Percentiles rank a stretch among this genome's conserved stretches.
phyloP scores from a whole-genome alignment of 1,284 basidiomycete genomes.

The Boletus calvinii region DNA sequence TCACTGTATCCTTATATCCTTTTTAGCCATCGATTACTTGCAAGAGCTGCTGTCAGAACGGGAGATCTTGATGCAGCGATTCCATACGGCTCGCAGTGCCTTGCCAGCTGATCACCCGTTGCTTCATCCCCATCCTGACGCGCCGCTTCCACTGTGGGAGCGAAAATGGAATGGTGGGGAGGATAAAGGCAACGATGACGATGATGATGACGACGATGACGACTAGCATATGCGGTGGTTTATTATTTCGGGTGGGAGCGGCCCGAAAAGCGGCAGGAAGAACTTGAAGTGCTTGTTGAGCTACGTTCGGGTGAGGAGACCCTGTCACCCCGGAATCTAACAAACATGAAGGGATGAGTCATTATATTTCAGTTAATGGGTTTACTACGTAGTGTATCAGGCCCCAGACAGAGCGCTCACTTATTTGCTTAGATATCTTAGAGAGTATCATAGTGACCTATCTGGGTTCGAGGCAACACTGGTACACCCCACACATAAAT shows the following conservation, averaged over 20 bases:
- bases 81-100: constrained; percentile 55
- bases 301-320: not conserved
- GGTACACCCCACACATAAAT: not conserved
- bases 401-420: not conserved
- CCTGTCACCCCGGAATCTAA: not conserved
- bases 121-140: constrained; percentile 33
- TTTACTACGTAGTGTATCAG: constrained; percentile 12
- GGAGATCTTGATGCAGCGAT: constrained; percentile 51
- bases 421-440: constrained; percentile 24
- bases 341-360: constrained; percentile 7
- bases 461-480: not conserved
- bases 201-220: constrained; percentile 44
- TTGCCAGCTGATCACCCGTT: constrained; percentile 60
- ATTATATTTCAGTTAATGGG: constrained; percentile 34
- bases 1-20: constrained; percentile 4
- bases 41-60: constrained; percentile 61
- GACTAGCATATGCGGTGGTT: constrained; percentile 17
- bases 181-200: constrained; percentile 46
- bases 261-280: not conserved
- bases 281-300: not conserved
- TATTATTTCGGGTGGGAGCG: not conserved
- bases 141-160: constrained; percentile 62
- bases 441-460: not conserved
- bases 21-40: constrained; percentile 80
- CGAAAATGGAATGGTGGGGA: constrained; percentile 75